A percentile compares a stretch with the other conserved stretches of the same genome.
phyloP scores from a whole-genome alignment of 192 early-diverging fungal genomes.

The Coemansia umbellata region DNA sequence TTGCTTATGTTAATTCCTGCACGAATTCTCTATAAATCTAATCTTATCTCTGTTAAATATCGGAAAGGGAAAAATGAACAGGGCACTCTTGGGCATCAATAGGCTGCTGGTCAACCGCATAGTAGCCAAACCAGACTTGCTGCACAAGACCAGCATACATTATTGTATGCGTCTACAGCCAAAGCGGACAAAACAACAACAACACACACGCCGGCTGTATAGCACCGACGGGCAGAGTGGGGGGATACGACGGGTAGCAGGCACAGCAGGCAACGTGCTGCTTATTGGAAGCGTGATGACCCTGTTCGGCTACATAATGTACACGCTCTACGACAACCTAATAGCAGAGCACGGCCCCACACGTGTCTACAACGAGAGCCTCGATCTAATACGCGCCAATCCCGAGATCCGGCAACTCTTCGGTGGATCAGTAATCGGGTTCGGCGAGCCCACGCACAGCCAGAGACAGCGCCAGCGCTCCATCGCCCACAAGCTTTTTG shows the following conservation, averaged over 20 bases:
- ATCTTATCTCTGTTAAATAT: too few relatives aligned
- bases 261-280: constrained; percentile 26
- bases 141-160: too few relatives aligned
- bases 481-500: constrained; percentile 28
- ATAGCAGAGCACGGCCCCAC: constrained; percentile 33
- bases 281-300: constrained; percentile 34
- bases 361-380: constrained; percentile 42
- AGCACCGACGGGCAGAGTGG: not conserved
- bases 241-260: constrained; percentile 8
- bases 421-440: constrained; percentile 16
- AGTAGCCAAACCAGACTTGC: too few relatives aligned
- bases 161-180: too few relatives aligned
- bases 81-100: too few relatives aligned
- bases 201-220: too few relatives aligned
- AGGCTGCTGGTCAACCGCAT: too few relatives aligned
- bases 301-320: constrained; percentile 38
- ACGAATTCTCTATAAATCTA: too few relatives aligned
- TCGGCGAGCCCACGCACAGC: constrained; percentile 43
- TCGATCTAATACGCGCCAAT: constrained; percentile 35
- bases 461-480: constrained; percentile 39
- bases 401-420: constrained; percentile 30
- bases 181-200: too few relatives aligned
- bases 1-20: too few relatives aligned
- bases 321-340: constrained; percentile 45
- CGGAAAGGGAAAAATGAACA: too few relatives aligned